Evolutionary conservation across 2,329 filamentous ascomycete genomes (phyloP), one percentile per base, ranked within the genome.

Genomic region (Waltergamsia citrina): DNA sequence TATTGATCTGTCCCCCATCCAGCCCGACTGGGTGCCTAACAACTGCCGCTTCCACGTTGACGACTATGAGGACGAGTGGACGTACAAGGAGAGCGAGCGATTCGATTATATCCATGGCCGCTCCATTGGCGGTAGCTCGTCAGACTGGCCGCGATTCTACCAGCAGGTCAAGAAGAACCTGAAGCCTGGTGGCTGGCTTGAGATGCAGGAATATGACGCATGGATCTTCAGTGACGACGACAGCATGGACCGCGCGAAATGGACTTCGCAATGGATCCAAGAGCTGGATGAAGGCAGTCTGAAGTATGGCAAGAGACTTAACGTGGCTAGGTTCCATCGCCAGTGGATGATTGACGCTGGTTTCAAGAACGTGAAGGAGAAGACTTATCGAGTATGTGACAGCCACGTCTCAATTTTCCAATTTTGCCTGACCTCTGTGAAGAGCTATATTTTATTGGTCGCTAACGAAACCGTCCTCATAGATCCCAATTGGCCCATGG

Each of bases 21-120:
- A 67, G 39, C 62, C 61, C 3, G 49, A 52, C 8, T 62, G 57
- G 54, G 62, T 77, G 2, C 74, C 74, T 3, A 64, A 69, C 3
- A 78, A 78, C 41, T 61, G 75, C 35, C 61, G 59, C 6, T 78
- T 78, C 45, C 49, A 75, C 23, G 60, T 80, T 7, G 74, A 78
- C 43, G 72, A 79, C 43, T 60, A 66, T 14, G 71, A 78, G 44
- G 60, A 69, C 22, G 60, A 69, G 2, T 80, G 75, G 76, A 50
- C 49, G 2, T 60, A 43, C 32, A 36, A 33, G 3, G 42, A 52
- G 20, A 32, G 41, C 0, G 32, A 39, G 2, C 38, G 44, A 11
- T 55, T 53, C 27, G 52, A 56, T 25, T 58, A 45, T 23, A 56
- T 62, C 9, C 54, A 61, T 31, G 50, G 53, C 15, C 47, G 56